phyloP scores from a whole-genome alignment of 345 rosid genomes.

The Linum tenue region DNA sequence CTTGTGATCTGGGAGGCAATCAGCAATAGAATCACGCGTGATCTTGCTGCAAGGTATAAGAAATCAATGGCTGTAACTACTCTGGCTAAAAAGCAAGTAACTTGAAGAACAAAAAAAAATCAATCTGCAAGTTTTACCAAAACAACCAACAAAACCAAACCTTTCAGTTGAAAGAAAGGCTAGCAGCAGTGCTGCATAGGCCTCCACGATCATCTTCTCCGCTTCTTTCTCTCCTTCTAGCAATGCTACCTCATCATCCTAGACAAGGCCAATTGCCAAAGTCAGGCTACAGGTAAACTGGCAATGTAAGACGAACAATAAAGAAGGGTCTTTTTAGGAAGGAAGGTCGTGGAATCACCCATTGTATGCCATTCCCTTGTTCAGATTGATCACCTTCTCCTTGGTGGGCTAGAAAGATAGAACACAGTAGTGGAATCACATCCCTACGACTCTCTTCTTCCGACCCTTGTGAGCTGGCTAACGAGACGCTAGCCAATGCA shows the following conservation, averaged over 20 bases:
- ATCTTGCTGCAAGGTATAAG: slow-evolving; percentile 45
- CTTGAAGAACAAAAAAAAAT: background rate
- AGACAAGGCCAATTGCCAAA: slow-evolving; percentile 1
- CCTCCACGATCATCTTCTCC: slow-evolving; percentile 96
- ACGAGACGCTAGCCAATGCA: slow-evolving; percentile 51
- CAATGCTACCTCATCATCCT: slow-evolving; percentile 72
- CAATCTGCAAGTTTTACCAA: background rate
- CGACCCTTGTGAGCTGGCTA: slow-evolving; percentile 43
- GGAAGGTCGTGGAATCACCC: slow-evolving; percentile 40
- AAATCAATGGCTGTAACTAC: background rate
- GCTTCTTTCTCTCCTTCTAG: slow-evolving; percentile 95
- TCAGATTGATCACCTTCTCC: slow-evolving; percentile 56
- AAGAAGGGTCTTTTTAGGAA: background rate
- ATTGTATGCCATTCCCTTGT: slow-evolving; percentile 39
- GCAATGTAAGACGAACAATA: background rate
- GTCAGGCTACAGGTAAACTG: background rate
- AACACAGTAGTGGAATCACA: slow-evolving; percentile 71
- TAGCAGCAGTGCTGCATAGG: slow-evolving; percentile 84
- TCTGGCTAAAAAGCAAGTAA: background rate
- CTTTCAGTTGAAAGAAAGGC: slow-evolving; percentile 98
- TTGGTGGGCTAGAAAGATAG: slow-evolving; percentile 72
- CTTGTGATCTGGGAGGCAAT: slow-evolving; percentile 59
- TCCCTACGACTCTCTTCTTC: slow-evolving; percentile 36
- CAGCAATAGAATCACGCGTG: slow-evolving; percentile 67
- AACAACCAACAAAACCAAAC: slow-evolving; percentile 19